phyloP scores from a whole-genome alignment of 345 rosid species.

The Sisymbrium irio region DNA sequence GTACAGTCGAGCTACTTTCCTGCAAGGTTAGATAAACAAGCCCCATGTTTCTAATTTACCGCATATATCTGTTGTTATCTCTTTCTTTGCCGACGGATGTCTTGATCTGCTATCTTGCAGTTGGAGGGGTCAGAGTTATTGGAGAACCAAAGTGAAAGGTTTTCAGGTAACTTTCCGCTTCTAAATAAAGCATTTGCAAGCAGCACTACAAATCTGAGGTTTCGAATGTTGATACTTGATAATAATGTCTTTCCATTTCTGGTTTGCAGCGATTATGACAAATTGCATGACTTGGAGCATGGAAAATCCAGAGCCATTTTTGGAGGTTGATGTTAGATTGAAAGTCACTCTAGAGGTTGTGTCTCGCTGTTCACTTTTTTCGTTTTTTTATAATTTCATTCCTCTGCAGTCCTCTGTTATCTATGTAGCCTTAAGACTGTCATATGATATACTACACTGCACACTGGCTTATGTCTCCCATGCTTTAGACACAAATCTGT shows the following conservation, averaged over 20 bases:
- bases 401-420: not conserved
- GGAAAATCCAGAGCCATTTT: constrained; percentile 49
- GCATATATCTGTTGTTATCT: not conserved
- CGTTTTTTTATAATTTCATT: not conserved
- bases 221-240: constrained; percentile 2
- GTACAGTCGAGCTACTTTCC: constrained; percentile 73
- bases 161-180: constrained; percentile 51
- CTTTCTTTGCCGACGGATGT: not conserved
- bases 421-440: not conserved
- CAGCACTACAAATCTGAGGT: not conserved
- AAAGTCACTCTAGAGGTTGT: constrained; percentile 69
- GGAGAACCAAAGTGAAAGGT: constrained; percentile 65
- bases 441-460: not conserved
- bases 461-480: not conserved
- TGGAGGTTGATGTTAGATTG: constrained; percentile 73
- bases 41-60: not conserved
- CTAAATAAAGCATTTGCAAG: not conserved
- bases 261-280: constrained; percentile 60
- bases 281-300: constrained; percentile 73
- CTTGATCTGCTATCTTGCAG: constrained; percentile 38
- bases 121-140: constrained; percentile 69
- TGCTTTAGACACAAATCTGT: not conserved
- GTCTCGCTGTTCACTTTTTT: not conserved
- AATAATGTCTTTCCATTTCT: constrained; percentile 1
- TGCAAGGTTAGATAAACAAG: constrained; percentile 54